phyloP scores from a whole-genome alignment of 1,284 basidiomycete species.

The Fistulinella cinereoalba region DNA sequence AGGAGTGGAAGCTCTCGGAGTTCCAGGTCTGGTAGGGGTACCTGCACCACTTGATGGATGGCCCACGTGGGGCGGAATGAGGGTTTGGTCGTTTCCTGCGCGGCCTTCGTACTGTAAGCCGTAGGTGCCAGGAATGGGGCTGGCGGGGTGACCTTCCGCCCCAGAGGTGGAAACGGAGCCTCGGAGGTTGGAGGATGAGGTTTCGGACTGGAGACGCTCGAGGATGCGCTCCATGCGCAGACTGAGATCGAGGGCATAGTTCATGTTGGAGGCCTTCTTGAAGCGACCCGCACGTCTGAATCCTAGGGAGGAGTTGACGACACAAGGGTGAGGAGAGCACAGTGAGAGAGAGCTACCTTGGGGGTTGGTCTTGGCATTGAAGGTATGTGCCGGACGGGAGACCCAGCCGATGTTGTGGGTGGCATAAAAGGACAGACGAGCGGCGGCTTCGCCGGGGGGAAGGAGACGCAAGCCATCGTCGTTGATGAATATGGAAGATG shows the following conservation, averaged over 20 bases:
- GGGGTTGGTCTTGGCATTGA: conserved; percentile 37
- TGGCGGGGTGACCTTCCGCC: conserved; percentile 14
- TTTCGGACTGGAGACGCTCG: conserved; percentile 32
- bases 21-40: conserved; percentile 26
- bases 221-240: conserved; percentile 58
- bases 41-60: conserved; percentile 16
- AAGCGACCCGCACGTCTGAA: conserved; percentile 85
- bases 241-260: conserved; percentile 74
- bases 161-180: conserved; percentile 24
- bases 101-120: conserved; percentile 31
- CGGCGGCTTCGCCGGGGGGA: conserved; percentile 54
- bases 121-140: conserved; percentile 25
- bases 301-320: conserved; percentile 38
- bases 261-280: conserved; percentile 91
- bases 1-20: conserved; percentile 20
- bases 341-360: conserved; percentile 11
- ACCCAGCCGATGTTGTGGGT: conserved; percentile 83
- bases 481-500: conserved; percentile 72
- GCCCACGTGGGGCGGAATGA: conserved; percentile 16
- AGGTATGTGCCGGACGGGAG: conserved; percentile 70
- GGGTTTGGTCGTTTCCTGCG: conserved; percentile 25
- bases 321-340: neutral
- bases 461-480: conserved; percentile 76
- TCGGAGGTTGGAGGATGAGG: conserved; percentile 24
- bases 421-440: conserved; percentile 71